Evolutionary conservation across 2,329 filamentous ascomycete species (phyloP).

Genomic region (Leptosphaerulina australis): DNA sequence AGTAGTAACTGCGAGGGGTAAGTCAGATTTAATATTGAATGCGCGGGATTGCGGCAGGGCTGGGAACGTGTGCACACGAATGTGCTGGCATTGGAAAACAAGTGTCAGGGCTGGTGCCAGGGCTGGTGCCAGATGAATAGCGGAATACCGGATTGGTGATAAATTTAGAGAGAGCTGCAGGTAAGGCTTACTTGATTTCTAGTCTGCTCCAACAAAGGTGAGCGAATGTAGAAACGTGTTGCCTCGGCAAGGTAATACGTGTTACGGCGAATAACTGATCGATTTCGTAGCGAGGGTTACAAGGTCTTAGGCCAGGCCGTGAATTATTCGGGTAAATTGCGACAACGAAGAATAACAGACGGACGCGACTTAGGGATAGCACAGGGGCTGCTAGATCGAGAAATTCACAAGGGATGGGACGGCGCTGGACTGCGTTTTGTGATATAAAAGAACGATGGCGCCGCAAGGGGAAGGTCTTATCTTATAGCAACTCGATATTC

Average conservation of each 20-base stretch:
- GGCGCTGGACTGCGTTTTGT: constrained; percentile 14
- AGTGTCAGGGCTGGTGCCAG: constrained; percentile 22
- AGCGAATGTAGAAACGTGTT: background rate
- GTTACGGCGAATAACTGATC: constrained; percentile 20
- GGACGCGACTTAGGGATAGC: constrained; percentile 11
- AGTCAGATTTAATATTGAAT: constrained; percentile 47
- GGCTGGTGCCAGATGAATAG: constrained; percentile 25
- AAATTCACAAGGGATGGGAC: constrained; percentile 13
- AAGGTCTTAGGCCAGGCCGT: background rate
- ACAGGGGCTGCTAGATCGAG: constrained; percentile 5
- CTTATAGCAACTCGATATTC: constrained; percentile 33
- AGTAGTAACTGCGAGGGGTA: constrained; percentile 35
- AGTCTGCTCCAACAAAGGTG: constrained; percentile 15
- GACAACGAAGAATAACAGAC: constrained; percentile 5
- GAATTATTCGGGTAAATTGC: constrained; percentile 8
- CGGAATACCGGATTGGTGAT: constrained; percentile 32
- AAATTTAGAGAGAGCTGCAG: constrained; percentile 34
- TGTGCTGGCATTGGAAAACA: constrained; percentile 39
- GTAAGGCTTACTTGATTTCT: constrained; percentile 41
- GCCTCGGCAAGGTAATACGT: constrained; percentile 21
- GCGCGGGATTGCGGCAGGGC: constrained; percentile 31
- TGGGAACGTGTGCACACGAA: constrained; percentile 26
- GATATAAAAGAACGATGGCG: constrained; percentile 18
- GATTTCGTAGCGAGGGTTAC: constrained; percentile 13
- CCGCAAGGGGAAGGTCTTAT: constrained; percentile 27